Evolutionary conservation across 805 yeast genomes (phyloP).

Genomic region (Yamadazyma akitaensis): DNA sequence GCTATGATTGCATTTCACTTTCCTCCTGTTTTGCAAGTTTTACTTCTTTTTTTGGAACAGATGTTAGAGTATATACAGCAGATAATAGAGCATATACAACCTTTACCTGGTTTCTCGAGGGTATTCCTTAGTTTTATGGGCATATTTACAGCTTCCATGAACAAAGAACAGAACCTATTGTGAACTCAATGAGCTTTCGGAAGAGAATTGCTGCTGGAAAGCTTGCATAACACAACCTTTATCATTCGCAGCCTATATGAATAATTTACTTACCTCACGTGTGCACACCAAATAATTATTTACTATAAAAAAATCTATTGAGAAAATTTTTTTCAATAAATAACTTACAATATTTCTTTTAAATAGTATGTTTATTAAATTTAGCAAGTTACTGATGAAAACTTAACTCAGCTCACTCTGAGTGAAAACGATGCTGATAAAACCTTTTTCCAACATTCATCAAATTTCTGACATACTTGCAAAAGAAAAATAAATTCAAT

Average conservation of each 20-base stretch:
- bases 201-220: no score
- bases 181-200: no score
- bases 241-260: not conserved
- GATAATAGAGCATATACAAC: no score
- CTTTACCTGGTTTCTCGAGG: no score
- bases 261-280: not conserved
- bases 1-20: no score
- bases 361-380: slow-evolving; percentile 26
- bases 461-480: slow-evolving; percentile 19
- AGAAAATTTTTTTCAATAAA: slow-evolving; percentile 1
- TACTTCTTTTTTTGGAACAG: no score
- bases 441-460: slow-evolving; percentile 50
- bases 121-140: no score
- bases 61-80: no score
- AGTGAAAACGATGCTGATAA: slow-evolving; percentile 49
- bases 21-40: no score
- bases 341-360: not conserved
- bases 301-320: not conserved
- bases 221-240: not conserved
- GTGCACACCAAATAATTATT: not conserved
- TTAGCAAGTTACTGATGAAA: slow-evolving; percentile 41
- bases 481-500: not conserved
- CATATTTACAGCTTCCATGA: no score
- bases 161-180: no score
- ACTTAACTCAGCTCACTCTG: slow-evolving; percentile 59